Conservation (phyloP, 768 basidiomycete genomes). For the Xanthoconium purpureum region DNA sequence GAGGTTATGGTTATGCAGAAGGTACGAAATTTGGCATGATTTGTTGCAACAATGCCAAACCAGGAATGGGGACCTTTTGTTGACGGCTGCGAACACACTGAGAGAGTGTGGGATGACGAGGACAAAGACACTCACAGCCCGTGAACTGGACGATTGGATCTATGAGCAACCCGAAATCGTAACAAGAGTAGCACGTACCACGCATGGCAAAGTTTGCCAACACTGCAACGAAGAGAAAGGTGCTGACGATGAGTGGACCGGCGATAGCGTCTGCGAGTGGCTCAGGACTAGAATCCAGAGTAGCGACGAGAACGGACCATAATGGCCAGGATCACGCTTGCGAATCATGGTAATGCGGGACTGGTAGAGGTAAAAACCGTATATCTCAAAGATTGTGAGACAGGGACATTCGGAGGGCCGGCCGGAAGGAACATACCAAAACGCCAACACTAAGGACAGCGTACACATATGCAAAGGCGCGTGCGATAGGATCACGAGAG, state of each 20-base stretch:
- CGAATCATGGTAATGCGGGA: slow-evolving; percentile 88
- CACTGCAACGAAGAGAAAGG: slow-evolving; percentile 81
- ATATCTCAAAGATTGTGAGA: slow-evolving; percentile 48
- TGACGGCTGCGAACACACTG: slow-evolving; percentile 17
- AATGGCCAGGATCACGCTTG: slow-evolving; percentile 81
- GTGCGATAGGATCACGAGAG: slow-evolving; percentile 59
- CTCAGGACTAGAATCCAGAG: neutral
- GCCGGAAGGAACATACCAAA: slow-evolving; percentile 40
- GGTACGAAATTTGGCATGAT: slow-evolving; percentile 19
- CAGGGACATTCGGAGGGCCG: neutral
- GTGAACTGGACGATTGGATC: slow-evolving; percentile 41
- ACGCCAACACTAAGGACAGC: slow-evolving; percentile 73
- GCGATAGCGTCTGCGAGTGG: slow-evolving; percentile 61
- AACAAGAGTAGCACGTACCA: slow-evolving; percentile 45
- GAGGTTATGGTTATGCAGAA: slow-evolving; percentile 8
- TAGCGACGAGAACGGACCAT: slow-evolving; percentile 52
- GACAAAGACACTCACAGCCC: slow-evolving; percentile 48
- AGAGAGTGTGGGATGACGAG: neutral
- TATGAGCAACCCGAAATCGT: slow-evolving; percentile 3
- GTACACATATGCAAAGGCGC: slow-evolving; percentile 79
- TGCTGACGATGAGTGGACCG: slow-evolving; percentile 82
- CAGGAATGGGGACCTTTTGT: slow-evolving; percentile 29
- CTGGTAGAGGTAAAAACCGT: slow-evolving; percentile 86
- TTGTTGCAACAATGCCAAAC: slow-evolving; percentile 25
- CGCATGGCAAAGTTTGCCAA: slow-evolving; percentile 86